Evolutionary conservation across 129 eudicot species (phyloP).

Genomic region (Arctium minus): DNA sequence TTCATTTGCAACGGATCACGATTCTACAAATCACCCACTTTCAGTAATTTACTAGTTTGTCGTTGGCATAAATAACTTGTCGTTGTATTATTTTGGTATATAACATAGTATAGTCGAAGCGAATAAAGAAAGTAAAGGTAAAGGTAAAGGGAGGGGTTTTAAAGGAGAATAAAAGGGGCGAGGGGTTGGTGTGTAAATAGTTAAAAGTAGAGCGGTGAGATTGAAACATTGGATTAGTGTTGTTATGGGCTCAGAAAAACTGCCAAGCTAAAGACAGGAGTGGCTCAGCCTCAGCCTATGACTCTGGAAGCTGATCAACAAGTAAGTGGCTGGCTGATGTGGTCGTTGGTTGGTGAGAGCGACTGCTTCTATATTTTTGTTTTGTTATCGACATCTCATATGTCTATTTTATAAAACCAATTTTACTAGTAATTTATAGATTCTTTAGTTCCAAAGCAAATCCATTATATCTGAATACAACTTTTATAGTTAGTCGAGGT

Average conservation of each 20-base stretch:
- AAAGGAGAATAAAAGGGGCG: neutral
- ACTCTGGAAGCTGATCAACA: neutral
- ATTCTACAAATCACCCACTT: neutral
- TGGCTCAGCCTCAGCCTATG: constrained; percentile 6
- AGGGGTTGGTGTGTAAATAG: neutral
- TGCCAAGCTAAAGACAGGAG: constrained; percentile 21
- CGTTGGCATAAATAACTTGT: no score
- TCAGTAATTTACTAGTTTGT: neutral
- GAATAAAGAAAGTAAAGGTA: neutral
- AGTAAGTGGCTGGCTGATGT: neutral
- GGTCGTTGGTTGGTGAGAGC: neutral
- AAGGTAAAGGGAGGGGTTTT: neutral
- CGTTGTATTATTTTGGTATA: no score
- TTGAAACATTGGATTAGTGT: constrained; percentile 9
- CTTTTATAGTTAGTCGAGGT: no score
- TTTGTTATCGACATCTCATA: neutral
- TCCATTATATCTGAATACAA: no score
- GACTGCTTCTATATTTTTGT: neutral
- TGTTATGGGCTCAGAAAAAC: constrained; percentile 20
- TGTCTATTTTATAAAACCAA: neutral
- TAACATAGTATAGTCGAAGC: neutral
- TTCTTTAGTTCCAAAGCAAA: no score
- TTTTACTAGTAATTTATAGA: neutral
- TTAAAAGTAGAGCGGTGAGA: neutral
- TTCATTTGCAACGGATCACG: no score